A percentile compares a stretch with the other conserved stretches of the same genome.
Conservation (phyloP, 257 asterid species). For the Lavandula angustifolia region DNA sequence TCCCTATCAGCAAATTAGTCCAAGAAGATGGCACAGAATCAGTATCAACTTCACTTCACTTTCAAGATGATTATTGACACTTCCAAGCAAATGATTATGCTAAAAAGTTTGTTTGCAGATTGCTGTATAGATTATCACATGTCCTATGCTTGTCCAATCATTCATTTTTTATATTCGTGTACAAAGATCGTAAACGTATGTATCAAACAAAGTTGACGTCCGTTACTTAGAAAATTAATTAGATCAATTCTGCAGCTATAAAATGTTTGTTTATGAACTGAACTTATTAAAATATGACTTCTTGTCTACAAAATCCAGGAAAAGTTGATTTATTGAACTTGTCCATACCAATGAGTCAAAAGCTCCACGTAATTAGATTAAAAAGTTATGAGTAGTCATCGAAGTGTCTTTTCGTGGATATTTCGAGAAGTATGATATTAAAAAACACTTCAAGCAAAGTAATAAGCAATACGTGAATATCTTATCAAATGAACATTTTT, state of each 20-base stretch:
- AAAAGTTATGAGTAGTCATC: constrained; percentile 1
- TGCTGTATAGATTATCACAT: not conserved
- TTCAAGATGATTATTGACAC: not conserved
- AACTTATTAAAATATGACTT: not conserved
- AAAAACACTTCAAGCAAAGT: not conserved
- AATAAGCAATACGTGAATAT: constrained; percentile 10
- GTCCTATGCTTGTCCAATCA: not conserved
- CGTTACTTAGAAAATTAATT: too few species aligned
- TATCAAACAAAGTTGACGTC: not conserved
- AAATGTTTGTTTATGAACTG: not conserved
- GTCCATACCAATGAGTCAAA: constrained; percentile 5
- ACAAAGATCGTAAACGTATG: too few species aligned
- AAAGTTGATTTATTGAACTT: not conserved
- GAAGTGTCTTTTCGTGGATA: not conserved
- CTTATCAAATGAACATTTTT: not conserved
- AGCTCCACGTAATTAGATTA: constrained; percentile 1
- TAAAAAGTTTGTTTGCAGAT: constrained; percentile 18
- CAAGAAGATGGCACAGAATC: constrained; percentile 22
- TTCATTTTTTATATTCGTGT: not conserved
- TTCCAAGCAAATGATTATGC: constrained; percentile 1
- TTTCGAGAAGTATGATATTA: not conserved
- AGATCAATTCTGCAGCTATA: constrained; percentile 16
- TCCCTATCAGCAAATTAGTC: constrained; percentile 23
- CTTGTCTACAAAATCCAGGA: not conserved
- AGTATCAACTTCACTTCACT: constrained; percentile 22